Percentiles rank a stretch among this genome's conserved stretches.
phyloP scores from a whole-genome alignment of 441 rosid genomes.

The Adansonia madagascariensis region DNA sequence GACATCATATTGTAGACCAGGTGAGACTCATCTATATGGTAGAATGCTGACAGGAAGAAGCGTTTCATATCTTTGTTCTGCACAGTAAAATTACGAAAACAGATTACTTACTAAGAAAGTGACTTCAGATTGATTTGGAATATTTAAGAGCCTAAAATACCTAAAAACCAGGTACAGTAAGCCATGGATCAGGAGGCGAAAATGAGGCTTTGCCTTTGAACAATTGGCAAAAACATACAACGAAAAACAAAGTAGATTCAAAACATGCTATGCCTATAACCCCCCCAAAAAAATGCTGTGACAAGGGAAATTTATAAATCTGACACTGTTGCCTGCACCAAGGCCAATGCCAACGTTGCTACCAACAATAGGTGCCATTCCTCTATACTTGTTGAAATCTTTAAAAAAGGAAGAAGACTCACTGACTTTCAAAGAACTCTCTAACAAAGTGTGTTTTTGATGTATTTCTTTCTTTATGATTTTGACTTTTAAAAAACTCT shows the following conservation, averaged over 20 bases:
- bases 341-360: no score
- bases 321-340: not conserved
- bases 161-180: not conserved
- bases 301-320: not conserved
- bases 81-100: constrained; percentile 9
- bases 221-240: not conserved
- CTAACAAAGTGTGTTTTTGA: constrained; percentile 2
- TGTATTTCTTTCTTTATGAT: not conserved
- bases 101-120: not conserved
- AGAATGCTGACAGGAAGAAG: constrained; percentile 78
- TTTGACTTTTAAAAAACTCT: not conserved
- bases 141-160: not conserved
- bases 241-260: not conserved
- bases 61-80: constrained; percentile 81
- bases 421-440: not conserved
- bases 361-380: no score
- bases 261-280: not conserved
- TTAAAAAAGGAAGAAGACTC: not conserved
- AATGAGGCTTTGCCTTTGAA: not conserved
- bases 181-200: not conserved
- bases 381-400: not conserved
- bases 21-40: constrained; percentile 81
- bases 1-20: constrained; percentile 87
- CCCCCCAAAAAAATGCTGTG: not conserved
- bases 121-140: constrained; percentile 10